Evolutionary conservation across 2,329 filamentous ascomycete genomes (phyloP).

Genomic region (Arachnomyces sp.): DNA sequence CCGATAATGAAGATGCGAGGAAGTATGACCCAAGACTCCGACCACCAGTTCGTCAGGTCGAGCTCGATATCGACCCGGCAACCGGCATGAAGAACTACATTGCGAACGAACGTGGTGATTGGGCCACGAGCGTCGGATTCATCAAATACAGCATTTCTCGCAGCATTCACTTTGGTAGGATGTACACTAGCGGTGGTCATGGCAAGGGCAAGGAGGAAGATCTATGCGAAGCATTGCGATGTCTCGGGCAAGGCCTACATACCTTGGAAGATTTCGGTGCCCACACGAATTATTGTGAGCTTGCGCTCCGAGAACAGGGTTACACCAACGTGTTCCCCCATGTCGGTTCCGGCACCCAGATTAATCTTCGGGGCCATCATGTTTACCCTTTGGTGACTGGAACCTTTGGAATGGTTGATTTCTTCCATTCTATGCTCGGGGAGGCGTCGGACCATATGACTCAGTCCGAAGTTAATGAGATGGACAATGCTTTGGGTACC

Average conservation of each 20-base stretch:
- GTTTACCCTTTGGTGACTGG: constrained; percentile 67
- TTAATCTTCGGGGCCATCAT: constrained; percentile 57
- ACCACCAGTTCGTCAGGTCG: constrained; percentile 63
- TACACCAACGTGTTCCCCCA: constrained; percentile 64
- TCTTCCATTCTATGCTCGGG: constrained; percentile 68
- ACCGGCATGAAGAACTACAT: constrained; percentile 99
- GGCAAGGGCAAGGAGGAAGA: constrained; percentile 62
- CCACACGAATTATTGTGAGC: constrained; percentile 77
- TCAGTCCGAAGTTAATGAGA: constrained; percentile 75
- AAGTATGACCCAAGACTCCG: constrained; percentile 69
- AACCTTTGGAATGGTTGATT: constrained; percentile 73
- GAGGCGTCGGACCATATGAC: constrained; percentile 79
- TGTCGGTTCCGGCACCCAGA: constrained; percentile 59
- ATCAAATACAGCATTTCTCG: constrained; percentile 66
- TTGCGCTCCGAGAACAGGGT: constrained; percentile 66
- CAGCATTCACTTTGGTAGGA: constrained; percentile 68
- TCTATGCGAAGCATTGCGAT: constrained; percentile 71
- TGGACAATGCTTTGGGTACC: constrained; percentile 65
- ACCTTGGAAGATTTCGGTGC: constrained; percentile 73
- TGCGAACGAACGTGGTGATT: constrained; percentile 75
- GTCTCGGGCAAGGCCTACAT: constrained; percentile 67
- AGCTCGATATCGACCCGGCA: constrained; percentile 63
- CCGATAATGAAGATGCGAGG: constrained; percentile 77
- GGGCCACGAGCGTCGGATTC: constrained; percentile 85
- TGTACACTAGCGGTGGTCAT: constrained; percentile 62